Evolutionary conservation across 2,329 filamentous ascomycete genomes (phyloP), one percentile per base, ranked within the genome.

Genomic region (Aureobasidium vineae): DNA sequence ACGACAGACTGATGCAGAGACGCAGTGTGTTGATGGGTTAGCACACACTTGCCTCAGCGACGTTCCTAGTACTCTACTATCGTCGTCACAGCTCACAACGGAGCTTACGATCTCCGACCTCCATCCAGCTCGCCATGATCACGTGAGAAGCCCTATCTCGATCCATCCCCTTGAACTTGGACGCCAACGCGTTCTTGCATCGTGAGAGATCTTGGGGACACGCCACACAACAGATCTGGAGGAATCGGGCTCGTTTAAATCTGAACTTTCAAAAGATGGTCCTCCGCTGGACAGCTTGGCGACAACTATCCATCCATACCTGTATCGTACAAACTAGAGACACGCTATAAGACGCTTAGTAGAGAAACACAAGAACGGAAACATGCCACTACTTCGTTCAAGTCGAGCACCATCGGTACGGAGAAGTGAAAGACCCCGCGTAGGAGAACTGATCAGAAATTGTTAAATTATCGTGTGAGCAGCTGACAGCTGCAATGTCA

Each of bases 31-130:
- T 61, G 57, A 49, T 41, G 43, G 57, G 11, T 49, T 47, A 28
- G 49, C n/a, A 47, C 41, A 49, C 43, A 47, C 57, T 61, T 61
- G 57, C 57, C 57, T 61, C 57, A 47, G 56, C 56, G 56, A 60
- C 40, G 56, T 60, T 47, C 56, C 36, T 21, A n/a, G 5, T 49
- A 31, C 57, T n/a, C 49, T 49, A 41, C 41, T 26, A 61, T 49
- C 54, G 19, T 38, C 43, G 57, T 61, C 57, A 61, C 57, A 61
- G 1, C 57, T 61, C 43, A 61, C 57, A 61, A 1, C 57, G 57
- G 57, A 61, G 28, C 15, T 61, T 49, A 4, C 43, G 26, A 38
- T 13, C 41, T 31, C 57, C 57, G 57, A 61, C 31, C 2, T 16
- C 6, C n/a, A 31, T 15, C 5, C 31, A 23, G 16, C 43, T 26